These are phyloP conservation scores for Colletotrichum limetticola DNA, from an alignment of 2,329 filamentous ascomycete species.

Conservation along the genomic window DNA sequence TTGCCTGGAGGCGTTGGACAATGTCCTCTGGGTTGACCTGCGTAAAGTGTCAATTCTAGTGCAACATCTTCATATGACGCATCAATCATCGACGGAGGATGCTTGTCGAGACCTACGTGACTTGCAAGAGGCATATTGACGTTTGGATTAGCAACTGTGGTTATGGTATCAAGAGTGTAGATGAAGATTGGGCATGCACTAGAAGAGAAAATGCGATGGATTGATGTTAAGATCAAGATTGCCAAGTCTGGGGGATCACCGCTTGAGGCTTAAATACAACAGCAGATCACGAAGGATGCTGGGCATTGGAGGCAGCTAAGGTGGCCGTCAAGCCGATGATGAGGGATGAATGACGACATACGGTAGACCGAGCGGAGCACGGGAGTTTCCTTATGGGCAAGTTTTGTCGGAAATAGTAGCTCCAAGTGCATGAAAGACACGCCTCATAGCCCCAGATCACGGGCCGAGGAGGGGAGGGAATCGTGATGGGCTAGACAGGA, in stretches of 20 bases:
- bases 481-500: constrained; percentile 9
- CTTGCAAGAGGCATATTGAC: constrained; percentile 34
- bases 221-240: neutral
- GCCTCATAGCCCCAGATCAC: neutral
- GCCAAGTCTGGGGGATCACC: constrained; percentile 2
- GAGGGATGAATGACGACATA: constrained; percentile 34
- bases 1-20: constrained; percentile 60
- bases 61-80: neutral
- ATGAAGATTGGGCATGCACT: neutral
- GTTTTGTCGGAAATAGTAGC: neutral
- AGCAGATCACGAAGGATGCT: neutral
- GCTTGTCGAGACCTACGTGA: constrained; percentile 17
- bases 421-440: constrained; percentile 5
- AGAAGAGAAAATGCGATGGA: neutral
- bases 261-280: constrained; percentile 25
- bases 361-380: constrained; percentile 10
- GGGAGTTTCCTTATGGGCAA: neutral
- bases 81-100: neutral
- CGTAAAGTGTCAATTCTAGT: neutral
- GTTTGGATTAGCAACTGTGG: neutral
- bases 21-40: constrained; percentile 67
- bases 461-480: constrained; percentile 19
- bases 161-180: neutral
- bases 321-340: constrained; percentile 6
- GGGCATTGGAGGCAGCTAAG: neutral